Evolutionary conservation across 768 basidiomycete species (phyloP), one percentile per base, ranked within the genome.

Genomic region (Psilocybe cubensis): DNA sequence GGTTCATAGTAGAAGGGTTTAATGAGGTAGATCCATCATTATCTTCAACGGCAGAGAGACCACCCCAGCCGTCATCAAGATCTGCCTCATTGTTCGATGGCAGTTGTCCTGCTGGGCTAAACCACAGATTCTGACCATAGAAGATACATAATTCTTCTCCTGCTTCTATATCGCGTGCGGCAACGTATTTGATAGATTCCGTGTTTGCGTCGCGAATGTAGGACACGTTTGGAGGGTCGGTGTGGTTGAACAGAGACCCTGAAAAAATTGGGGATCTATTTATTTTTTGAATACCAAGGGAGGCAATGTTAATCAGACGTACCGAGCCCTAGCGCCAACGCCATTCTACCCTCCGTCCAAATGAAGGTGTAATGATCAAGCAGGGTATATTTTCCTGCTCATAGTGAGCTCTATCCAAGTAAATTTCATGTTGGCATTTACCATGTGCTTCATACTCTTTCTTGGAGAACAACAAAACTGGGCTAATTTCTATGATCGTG

Each of bases 221-320:
- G 0, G 86, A 83, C 17, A 92, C 81, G 69, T 94, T 94, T 5
- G 91, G 91, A 3, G 65, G 56, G 24, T 81, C 74, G 0, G 86
- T 85, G 71, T 92, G 91, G 67, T 93, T 94, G 74, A 94, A 92
- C 9, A 94, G 66, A 2, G 91, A 93, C 4, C 92, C 92, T 65
- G 20, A 41, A 14, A 92, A 25, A 23, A 50, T 24, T 9, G 33
- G 25, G 11, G 28, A 20, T 14, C 31, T 3, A 17, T 44, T 18
- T 28, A 35, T 28, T 17, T 28, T 6, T 50, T 14, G 20, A 14
- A 48, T 47, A 5, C 6, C 23, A 40, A 3, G 3, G 20, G n/a
- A 4, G 23, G 17, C 4, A 17, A 45, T 38, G 33, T 44, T 27
- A 40, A 28, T 24, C n/a, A 49, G 25, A 49, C 74, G 27, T 65